These are phyloP conservation scores for Aspergillus sp. DNA, from an alignment of 2,329 filamentous ascomycete species.

Conservation along the genomic window DNA sequence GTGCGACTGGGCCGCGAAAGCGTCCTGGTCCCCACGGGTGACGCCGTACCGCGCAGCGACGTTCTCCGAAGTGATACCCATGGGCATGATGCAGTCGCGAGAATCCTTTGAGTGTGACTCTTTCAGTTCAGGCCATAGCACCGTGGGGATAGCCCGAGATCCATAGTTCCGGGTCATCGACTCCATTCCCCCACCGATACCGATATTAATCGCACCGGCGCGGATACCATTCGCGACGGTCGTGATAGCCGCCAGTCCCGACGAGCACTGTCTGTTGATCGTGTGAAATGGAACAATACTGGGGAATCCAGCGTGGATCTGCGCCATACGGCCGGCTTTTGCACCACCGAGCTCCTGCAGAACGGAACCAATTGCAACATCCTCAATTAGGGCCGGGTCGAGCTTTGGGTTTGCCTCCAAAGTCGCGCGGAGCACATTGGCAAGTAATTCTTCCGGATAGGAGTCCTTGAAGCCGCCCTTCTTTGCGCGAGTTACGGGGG, in stretches of 20 bases:
- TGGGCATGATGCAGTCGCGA: conserved; percentile 81
- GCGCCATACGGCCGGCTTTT: conserved; percentile 78
- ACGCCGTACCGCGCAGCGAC: conserved; percentile 87
- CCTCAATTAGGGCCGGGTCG: conserved; percentile 74
- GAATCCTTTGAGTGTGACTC: conserved; percentile 71
- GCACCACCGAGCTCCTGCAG: conserved; percentile 69
- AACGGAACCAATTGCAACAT: conserved; percentile 87
- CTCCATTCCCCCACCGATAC: conserved; percentile 83
- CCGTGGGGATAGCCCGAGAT: conserved; percentile 65
- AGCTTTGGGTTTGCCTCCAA: conserved; percentile 71
- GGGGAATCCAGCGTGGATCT: conserved; percentile 86
- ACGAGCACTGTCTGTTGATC: conserved; percentile 95
- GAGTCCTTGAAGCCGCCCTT: conserved; percentile 98
- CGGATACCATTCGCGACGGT: conserved; percentile 87
- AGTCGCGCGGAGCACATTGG: conserved; percentile 79
- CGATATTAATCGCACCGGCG: conserved; percentile 73
- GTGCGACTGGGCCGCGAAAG: conserved; percentile 81
- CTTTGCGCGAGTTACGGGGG: conserved; percentile 75
- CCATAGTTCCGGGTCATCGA: conserved; percentile 67
- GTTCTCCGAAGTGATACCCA: conserved; percentile 98
- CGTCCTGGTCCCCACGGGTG: conserved; percentile 70
- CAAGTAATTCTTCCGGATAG: conserved; percentile 69
- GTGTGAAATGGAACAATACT: conserved; percentile 76
- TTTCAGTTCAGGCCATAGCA: conserved; percentile 73
- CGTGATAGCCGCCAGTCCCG: conserved; percentile 88